Evolutionary conservation across 176 grass and related monocot genomes (phyloP), one percentile per base, ranked within the genome.

Genomic region (Phyllostachys edulis): DNA sequence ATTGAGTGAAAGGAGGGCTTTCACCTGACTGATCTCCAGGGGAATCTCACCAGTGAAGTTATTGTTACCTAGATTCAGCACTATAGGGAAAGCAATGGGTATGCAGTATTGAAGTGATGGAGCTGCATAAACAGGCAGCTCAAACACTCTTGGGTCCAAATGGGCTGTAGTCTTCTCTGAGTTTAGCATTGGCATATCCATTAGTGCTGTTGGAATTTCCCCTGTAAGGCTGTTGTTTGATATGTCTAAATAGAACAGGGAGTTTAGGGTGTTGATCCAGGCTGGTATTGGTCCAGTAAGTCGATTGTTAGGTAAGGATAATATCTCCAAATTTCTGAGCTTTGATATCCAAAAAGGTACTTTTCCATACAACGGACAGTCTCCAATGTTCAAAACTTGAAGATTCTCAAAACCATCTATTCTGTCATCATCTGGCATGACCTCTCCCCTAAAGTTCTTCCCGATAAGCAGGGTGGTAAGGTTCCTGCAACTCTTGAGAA

Each of bases 261-360:
- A 64, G 14, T 10, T 69, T 15, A 87, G 24, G 4, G 0, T 67
- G 16, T 37, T 73, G 1, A 84, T 73, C 84, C 84, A 90, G 7
- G 0, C 10, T 23, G 88, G 88, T 60, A 90, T 66, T 39, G 5
- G 1, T n/a, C 84, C 88, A 24, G 13, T 87, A 1, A 90, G 55
- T 18, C 32, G 29, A 83, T 87, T 87, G 3, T 0, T 4, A 0
- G 9, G 7, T 6, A 90, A 69, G 18, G 17, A 6, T 7, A 90
- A 7, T 12, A 87, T 16, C 60, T 76, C 23, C n/a, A 90, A 12
- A 21, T 80, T 87, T 55, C 1, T 45, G 3, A 90, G 39, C 4
- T 79, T 90, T 7, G 79, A 87, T 72, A 90, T 4, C 88, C 88
- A 90, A 37, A 9, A 7, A 32, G 88, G 88, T 72, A 87, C 72